Evolutionary conservation across 176 grass and related monocot species (phyloP), one percentile per base, ranked within the genome.

Genomic region (Triticum turgidum): DNA sequence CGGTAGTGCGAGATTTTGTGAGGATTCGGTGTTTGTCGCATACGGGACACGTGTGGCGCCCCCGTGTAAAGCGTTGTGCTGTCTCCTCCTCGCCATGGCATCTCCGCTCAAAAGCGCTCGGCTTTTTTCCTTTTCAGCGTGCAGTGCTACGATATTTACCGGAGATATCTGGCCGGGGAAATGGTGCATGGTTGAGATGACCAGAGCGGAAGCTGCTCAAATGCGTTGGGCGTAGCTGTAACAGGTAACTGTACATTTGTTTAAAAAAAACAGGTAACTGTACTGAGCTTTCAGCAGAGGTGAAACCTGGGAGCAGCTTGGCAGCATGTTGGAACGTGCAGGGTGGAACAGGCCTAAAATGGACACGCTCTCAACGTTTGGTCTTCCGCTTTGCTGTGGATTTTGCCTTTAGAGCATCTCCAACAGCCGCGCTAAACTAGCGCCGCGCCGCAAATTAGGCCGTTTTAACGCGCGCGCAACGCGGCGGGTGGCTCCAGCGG

Each of bases 1-100:
- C 18, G 78, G 64, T 65, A 3, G 5, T 1, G 52, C 9, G 56
- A 12, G 86, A 35, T 65, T 77, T 71, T 44, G 69, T 0, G 32
- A 25, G 32, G 90, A 88, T 85, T 82, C 77, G 90, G 4, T 7
- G 70, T 64, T 21, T 56, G 82, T 88, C 86, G 71, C 86, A 3
- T 52, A 29, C 54, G 77, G 63, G 77, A 30, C 82, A 88, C 82
- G 82, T 85, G 90, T 87, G 64, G 51, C 52, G 52, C 11, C 77
- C 67, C 4, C 20, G 75, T 1, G 10, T 29, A 83, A 58, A 80
- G 47, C 9, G 77, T 32, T 25, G 62, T 9, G 85, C 61, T 76
- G 81, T 84, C 44, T 61, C 24, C 24, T 21, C 61, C 11, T 45
- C 13, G 80, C 30, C 75, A 74, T 80, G 61, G 75, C 80, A 91